phyloP scores from a whole-genome alignment of 1,139 yeast species.

The Taphrina sp. region DNA sequence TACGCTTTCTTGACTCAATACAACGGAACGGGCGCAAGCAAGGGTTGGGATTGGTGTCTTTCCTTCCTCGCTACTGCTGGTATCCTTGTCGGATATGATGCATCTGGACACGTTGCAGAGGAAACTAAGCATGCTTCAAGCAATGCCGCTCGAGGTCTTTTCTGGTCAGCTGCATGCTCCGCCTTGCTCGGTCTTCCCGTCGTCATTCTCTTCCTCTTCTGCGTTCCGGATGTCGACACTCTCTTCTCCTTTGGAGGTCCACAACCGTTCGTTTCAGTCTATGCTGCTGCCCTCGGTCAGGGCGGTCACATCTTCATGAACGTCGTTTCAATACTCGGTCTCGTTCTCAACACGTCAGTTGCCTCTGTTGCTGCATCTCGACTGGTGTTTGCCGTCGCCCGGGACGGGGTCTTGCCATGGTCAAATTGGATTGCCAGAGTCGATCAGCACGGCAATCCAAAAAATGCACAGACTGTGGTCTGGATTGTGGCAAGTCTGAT shows the following conservation, averaged over 20 bases:
- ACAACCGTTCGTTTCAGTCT: conserved; percentile 41
- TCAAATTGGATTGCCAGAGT: conserved; percentile 41
- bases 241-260: conserved; percentile 43
- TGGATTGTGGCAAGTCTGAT: conserved; percentile 40
- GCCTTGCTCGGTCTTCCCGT: conserved; percentile 54
- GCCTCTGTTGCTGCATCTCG: conserved; percentile 42
- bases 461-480: conserved; percentile 40
- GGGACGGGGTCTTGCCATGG: conserved; percentile 42
- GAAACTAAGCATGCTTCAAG: conserved; percentile 59
- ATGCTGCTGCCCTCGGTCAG: conserved; percentile 41
- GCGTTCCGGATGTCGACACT: conserved; percentile 48
- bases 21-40: conserved; percentile 56
- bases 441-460: conserved; percentile 39
- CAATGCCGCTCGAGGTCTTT: conserved; percentile 60
- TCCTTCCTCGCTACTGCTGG: conserved; percentile 41
- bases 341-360: conserved; percentile 39
- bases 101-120: conserved; percentile 66
- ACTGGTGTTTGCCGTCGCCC: conserved; percentile 41
- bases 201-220: conserved; percentile 54
- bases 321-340: conserved; percentile 38
- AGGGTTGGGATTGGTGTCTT: conserved; percentile 41
- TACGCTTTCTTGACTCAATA: conserved; percentile 63
- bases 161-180: conserved; percentile 55
- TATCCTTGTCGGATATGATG: conserved; percentile 53
- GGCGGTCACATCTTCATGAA: conserved; percentile 40